These are phyloP conservation scores for Penicillium sp. DNA, from an alignment of 2,329 filamentous ascomycete genomes.

Conservation along the genomic window DNA sequence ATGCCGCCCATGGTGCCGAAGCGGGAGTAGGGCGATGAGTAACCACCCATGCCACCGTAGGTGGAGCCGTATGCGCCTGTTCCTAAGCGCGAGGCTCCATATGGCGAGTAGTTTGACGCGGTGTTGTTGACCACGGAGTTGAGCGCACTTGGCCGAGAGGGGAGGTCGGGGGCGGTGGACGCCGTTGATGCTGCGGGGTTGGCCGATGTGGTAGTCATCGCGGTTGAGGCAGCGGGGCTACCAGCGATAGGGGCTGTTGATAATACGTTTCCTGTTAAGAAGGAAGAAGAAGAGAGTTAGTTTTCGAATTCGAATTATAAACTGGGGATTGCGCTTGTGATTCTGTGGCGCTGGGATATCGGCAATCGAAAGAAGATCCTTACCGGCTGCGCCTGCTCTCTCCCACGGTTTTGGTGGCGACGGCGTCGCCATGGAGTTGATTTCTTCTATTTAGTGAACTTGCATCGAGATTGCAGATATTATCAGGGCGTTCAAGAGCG, in stretches of 20 bases:
- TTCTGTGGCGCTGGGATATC: background rate
- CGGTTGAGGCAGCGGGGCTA: conserved; percentile 31
- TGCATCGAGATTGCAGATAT: conserved; percentile 28
- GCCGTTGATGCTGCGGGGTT: conserved; percentile 44
- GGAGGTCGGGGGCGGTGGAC: conserved; percentile 66
- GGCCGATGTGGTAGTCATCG: conserved; percentile 39
- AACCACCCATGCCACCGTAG: conserved; percentile 51
- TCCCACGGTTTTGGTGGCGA: conserved; percentile 99
- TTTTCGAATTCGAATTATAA: conserved; percentile 1
- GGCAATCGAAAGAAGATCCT: conserved; percentile 26
- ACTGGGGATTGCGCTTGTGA: conserved; percentile 8
- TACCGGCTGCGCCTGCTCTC: conserved; percentile 64
- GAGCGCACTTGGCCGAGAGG: conserved; percentile 76
- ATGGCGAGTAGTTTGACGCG: conserved; percentile 74
- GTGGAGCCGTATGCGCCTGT: conserved; percentile 48
- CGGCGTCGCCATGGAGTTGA: conserved; percentile 53
- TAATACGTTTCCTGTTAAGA: conserved; percentile 27
- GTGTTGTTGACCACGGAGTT: conserved; percentile 81
- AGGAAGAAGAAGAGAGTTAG: conserved; percentile 5
- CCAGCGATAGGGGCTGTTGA: conserved; percentile 24
- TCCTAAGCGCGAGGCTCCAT: conserved; percentile 57
- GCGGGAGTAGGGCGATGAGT: conserved; percentile 57
- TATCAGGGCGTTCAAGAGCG: background rate
- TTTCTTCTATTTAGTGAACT: conserved; percentile 22
- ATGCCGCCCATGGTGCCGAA: conserved; percentile 49